phyloP scores from a whole-genome alignment of 2,329 filamentous ascomycete genomes.

The Talaromyces atroroseus region DNA sequence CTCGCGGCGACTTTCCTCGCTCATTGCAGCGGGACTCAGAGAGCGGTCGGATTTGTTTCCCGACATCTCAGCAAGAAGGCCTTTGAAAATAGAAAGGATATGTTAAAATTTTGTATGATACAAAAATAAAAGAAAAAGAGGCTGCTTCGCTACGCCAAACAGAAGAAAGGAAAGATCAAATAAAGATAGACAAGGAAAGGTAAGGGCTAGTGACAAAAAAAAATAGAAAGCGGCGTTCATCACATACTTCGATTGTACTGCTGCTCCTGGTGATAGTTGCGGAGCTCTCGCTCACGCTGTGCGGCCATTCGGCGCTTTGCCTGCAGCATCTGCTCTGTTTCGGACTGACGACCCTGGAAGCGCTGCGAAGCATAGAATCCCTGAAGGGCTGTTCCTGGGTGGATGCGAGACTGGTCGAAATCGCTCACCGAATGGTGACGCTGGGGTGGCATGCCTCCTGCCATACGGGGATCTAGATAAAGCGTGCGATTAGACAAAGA shows the following conservation, averaged over 20 bases:
- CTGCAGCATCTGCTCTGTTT: constrained; percentile 98
- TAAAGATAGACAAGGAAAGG: constrained; percentile 25
- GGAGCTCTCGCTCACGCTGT: constrained; percentile 96
- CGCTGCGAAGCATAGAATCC: constrained; percentile 93
- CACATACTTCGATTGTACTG: constrained; percentile 96
- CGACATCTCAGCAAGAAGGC: constrained; percentile 63
- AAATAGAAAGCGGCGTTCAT: constrained; percentile 31
- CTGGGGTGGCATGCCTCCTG: constrained; percentile 56
- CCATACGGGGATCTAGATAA: constrained; percentile 63
- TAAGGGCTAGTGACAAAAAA: constrained; percentile 8
- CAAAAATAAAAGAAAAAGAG: constrained; percentile 21
- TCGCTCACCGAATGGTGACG: constrained; percentile 83
- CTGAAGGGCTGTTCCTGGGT: constrained; percentile 73
- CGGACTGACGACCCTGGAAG: constrained; percentile 79
- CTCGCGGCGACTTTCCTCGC: constrained; percentile 91
- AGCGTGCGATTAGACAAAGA: constrained; percentile 13
- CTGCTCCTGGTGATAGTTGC: constrained; percentile 99
- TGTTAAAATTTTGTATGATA: constrained; percentile 42
- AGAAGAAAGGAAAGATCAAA: constrained; percentile 33
- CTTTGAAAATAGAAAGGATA: constrained; percentile 43
- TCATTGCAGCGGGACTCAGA: constrained; percentile 79
- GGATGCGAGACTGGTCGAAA: constrained; percentile 70
- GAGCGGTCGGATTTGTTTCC: constrained; percentile 77
- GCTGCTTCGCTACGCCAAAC: constrained; percentile 35
- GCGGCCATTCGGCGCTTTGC: constrained; percentile 98